A percentile compares a stretch with the other conserved stretches of the same genome.
Evolutionary conservation across 352 stramenopile genomes (phyloP).

Genomic region (Pythium brachiatum): DNA sequence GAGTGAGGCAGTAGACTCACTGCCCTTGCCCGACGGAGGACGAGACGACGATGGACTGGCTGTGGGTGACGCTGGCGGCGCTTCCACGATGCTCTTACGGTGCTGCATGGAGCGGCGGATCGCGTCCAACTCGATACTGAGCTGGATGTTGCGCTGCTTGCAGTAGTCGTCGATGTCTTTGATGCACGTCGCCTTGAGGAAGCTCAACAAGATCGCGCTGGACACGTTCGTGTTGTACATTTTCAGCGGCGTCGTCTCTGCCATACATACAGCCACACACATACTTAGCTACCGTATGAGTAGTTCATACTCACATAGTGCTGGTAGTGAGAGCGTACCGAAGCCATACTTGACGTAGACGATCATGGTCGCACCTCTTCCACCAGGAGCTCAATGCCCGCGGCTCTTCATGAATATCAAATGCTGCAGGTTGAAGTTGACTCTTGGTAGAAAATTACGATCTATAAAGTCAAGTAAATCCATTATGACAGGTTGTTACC

Average conservation of each 20-base stretch:
- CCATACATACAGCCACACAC: constrained; percentile 5
- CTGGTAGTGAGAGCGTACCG: constrained; percentile 30
- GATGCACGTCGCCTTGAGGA: constrained; percentile 59
- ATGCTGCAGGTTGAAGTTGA: constrained; percentile 15
- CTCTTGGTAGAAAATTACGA: background rate
- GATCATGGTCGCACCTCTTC: constrained; percentile 35
- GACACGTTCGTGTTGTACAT: constrained; percentile 81
- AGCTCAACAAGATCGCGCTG: constrained; percentile 67
- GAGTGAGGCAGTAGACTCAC: background rate
- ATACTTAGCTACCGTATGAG: background rate
- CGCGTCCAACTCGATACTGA: constrained; percentile 71
- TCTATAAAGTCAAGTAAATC: background rate
- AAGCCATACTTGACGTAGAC: constrained; percentile 86
- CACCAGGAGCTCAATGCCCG: background rate
- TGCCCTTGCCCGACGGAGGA: constrained; percentile 12
- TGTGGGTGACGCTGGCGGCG: background rate
- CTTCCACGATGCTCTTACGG: constrained; percentile 15
- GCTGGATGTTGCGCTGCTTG: constrained; percentile 73
- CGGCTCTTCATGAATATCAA: constrained; percentile 21
- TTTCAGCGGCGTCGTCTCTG: constrained; percentile 52
- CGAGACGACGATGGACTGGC: constrained; percentile 1
- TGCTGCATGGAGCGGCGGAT: constrained; percentile 33
- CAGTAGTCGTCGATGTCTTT: constrained; percentile 71
- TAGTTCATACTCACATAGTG: background rate
- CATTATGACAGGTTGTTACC: background rate